These are phyloP conservation scores for Santalum album DNA, from an alignment of 164 flowering plant genomes.

Conservation along the genomic window DNA sequence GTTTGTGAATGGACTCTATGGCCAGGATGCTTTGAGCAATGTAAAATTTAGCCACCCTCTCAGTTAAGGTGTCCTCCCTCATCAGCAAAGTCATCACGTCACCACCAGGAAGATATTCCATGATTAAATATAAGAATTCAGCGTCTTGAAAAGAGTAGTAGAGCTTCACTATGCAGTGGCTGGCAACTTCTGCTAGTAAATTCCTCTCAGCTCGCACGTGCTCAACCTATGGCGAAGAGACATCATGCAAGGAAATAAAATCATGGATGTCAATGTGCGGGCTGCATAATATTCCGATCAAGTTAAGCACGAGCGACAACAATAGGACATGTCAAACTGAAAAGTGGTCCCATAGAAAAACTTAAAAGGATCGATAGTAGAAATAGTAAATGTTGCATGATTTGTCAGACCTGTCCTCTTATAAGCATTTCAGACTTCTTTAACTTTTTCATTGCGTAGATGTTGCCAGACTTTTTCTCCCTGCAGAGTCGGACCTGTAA, in stretches of 20 bases:
- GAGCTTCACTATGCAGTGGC: conserved; percentile 49
- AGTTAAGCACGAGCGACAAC: too few relatives aligned
- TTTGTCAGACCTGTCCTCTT: background rate
- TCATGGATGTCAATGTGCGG: too few relatives aligned
- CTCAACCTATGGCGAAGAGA: conserved; percentile 40
- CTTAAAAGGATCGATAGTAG: too few relatives aligned
- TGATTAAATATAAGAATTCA: conserved; percentile 41
- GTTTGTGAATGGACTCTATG: conserved; percentile 48
- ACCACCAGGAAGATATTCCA: conserved; percentile 60
- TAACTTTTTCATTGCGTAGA: conserved; percentile 3
- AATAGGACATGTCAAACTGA: too few relatives aligned
- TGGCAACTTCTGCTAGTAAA: conserved; percentile 51
- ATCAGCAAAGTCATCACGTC: conserved; percentile 52
- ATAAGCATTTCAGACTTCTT: conserved; percentile 5
- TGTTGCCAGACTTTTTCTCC: conserved; percentile 3
- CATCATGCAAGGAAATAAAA: too few relatives aligned
- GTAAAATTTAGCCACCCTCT: conserved; percentile 40
- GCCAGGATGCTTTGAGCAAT: conserved; percentile 49
- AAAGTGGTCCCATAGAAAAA: too few relatives aligned
- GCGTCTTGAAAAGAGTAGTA: conserved; percentile 50
- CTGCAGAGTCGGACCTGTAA: background rate
- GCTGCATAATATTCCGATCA: too few relatives aligned
- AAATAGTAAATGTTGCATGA: background rate
- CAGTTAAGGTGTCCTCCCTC: conserved; percentile 42
- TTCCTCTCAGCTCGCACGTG: conserved; percentile 65